Evolutionary conservation across 2,329 filamentous ascomycete species (phyloP), one percentile per base, ranked within the genome.

Genomic region (Lasiodiplodia sp.): DNA sequence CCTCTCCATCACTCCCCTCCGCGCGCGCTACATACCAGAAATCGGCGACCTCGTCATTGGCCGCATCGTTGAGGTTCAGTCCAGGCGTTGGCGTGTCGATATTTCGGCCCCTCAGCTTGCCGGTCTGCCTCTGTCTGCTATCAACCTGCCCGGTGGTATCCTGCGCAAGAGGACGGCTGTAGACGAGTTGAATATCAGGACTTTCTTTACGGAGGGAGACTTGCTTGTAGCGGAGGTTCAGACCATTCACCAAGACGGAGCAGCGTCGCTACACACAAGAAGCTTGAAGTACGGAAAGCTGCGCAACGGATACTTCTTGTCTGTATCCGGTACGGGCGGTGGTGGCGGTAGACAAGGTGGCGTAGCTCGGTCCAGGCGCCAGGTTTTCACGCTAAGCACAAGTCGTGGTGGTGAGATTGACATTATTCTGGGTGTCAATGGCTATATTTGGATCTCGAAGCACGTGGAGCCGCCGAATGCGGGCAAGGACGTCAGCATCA

Each of bases 151-250:
- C 0, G 96, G 96, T 68, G 96, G 96, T 40, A 97, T 97, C 72
- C 85, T 97, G 75, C 89, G 96, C 69, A 92, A 95, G 77, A 87
- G 96, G 72, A 99, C 96, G 34, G 94, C 95, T 76, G 96, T 96
- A 18, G 96, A 99, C 80, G 96, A 98, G 83, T 86, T 99, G 75
- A 96, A 98, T 81, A 98, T 99, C 80, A 89, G 96, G 63, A 93
- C 90, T n/a, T 99, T 97, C 81, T 98, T 99, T 82, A 90, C 91
- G 67, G 96, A 99, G 81, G 96, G 96, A 14, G 96, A 99, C 78
- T 83, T 99, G 65, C 84, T 99, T 18, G 92, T 98, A 21, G 96
- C 96, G 1, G 96, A 99, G 82, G 96, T 99, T 67, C 96, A 99
- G 85, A 88, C 89, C 73, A 85, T 99, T 67, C 93, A 94, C 78